Conservation (phyloP, 1,284 basidiomycete genomes). For the Cerrena zonata region DNA sequence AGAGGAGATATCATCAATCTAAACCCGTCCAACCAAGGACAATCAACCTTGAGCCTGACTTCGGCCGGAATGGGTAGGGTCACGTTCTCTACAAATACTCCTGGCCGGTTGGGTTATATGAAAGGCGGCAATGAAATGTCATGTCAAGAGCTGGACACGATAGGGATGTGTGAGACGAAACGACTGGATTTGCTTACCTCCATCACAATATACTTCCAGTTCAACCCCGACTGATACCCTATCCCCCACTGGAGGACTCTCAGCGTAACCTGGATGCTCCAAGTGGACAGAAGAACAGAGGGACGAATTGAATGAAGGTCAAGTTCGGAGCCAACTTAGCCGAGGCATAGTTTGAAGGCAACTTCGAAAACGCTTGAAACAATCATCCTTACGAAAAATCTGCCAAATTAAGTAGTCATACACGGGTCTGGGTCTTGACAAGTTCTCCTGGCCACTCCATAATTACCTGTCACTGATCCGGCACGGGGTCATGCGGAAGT, state of each 20-base stretch:
- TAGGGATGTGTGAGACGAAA: neutral
- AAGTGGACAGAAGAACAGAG: neutral
- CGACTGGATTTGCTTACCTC: neutral
- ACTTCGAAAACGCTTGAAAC: neutral
- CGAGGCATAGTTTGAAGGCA: neutral
- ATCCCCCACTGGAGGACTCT: neutral
- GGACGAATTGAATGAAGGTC: neutral
- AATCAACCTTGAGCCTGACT: neutral
- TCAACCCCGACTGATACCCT: neutral
- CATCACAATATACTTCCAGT: neutral
- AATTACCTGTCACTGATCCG: slow-evolving; percentile 19
- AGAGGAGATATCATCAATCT: neutral
- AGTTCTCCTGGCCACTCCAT: slow-evolving; percentile 5
- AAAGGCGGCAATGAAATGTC: neutral
- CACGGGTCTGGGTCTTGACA: neutral
- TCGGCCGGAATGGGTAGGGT: neutral
- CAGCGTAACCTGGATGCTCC: neutral
- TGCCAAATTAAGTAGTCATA: neutral
- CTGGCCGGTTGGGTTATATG: neutral
- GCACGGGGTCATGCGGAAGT: slow-evolving; percentile 7
- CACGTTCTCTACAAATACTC: neutral
- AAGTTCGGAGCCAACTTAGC: neutral
- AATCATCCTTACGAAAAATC: neutral
- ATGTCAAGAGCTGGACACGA: neutral
- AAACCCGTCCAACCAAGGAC: too few relatives aligned